Percentiles rank a stretch among this genome's conserved stretches.
These are phyloP conservation scores for Saitozyma sp. DNA, from an alignment of 768 basidiomycete genomes.

Conservation along the genomic window DNA sequence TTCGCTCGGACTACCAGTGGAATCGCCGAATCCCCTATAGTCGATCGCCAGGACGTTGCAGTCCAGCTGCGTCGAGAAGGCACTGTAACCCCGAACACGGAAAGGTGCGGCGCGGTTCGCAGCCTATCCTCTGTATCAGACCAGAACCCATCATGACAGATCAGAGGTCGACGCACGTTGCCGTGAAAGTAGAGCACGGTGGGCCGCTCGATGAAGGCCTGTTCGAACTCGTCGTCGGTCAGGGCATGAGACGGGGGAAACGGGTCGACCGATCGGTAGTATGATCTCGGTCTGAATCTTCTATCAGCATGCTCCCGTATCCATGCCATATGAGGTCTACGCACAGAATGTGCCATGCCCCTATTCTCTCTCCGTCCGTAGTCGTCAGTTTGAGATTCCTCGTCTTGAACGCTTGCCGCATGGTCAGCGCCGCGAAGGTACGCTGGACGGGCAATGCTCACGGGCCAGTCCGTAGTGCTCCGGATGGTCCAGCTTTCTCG, in stretches of 20 bases:
- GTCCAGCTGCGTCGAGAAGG: slow-evolving; percentile 58
- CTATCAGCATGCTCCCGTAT: slow-evolving; percentile 57
- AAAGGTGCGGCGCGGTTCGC: slow-evolving; percentile 69
- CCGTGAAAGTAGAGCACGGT: slow-evolving; percentile 93
- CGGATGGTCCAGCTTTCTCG: slow-evolving; percentile 66
- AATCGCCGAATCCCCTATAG: slow-evolving; percentile 91
- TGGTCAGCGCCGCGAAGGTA: background rate
- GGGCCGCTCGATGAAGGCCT: slow-evolving; percentile 63
- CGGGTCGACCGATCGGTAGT: slow-evolving; percentile 19
- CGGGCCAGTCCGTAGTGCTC: slow-evolving; percentile 80
- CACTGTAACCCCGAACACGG: slow-evolving; percentile 69
- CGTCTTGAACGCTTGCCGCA: slow-evolving; percentile 68
- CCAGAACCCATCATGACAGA: background rate
- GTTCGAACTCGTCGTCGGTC: slow-evolving; percentile 56
- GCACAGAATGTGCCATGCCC: slow-evolving; percentile 55
- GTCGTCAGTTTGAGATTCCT: slow-evolving; percentile 70
- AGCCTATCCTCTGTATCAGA: slow-evolving; percentile 51
- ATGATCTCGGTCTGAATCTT: slow-evolving; percentile 50
- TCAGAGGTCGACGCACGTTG: slow-evolving; percentile 55
- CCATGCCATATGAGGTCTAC: slow-evolving; percentile 3
- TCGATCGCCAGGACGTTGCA: slow-evolving; percentile 79
- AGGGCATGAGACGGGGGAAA: slow-evolving; percentile 21
- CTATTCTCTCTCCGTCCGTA: slow-evolving; percentile 73
- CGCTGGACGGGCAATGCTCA: slow-evolving; percentile 52
- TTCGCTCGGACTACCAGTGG: slow-evolving; percentile 73